Conservation (phyloP, 441 rosid species). For the Croton setiger region DNA sequence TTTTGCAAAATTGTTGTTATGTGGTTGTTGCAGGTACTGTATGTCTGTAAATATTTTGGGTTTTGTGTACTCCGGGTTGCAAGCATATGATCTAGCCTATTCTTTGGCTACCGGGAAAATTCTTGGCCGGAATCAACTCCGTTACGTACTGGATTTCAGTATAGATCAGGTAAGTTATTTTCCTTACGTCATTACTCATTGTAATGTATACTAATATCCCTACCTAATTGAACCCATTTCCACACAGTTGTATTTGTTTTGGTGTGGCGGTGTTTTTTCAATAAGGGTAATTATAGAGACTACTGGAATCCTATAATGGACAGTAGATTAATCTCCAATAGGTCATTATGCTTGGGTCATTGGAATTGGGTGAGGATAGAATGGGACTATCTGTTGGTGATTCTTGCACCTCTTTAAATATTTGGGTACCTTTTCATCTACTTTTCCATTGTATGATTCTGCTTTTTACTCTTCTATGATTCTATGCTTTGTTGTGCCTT, state of each 20-base stretch:
- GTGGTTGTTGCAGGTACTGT: constrained; percentile 52
- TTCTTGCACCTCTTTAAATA: constrained; percentile 15
- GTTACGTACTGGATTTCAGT: constrained; percentile 56
- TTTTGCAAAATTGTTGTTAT: neutral
- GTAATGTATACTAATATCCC: neutral
- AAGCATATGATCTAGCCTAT: constrained; percentile 52
- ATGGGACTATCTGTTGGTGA: constrained; percentile 16
- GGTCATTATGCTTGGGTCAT: constrained; percentile 11
- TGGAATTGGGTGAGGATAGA: constrained; percentile 12
- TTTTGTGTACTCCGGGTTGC: constrained; percentile 62
- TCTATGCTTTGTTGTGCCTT: too few species aligned
- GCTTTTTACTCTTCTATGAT: too few species aligned
- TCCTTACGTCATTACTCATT: neutral
- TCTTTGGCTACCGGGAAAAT: constrained; percentile 46
- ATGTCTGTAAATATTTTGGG: constrained; percentile 67
- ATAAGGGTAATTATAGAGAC: constrained; percentile 20
- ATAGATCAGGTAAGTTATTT: constrained; percentile 65
- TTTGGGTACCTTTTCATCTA: constrained; percentile 14
- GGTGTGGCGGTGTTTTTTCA: constrained; percentile 10
- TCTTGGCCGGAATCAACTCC: constrained; percentile 34
- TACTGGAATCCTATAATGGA: constrained; percentile 12
- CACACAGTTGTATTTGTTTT: constrained; percentile 7
- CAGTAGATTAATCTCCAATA: constrained; percentile 12
- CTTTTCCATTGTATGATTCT: constrained; percentile 17
- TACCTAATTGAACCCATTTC: constrained; percentile 3